Evolutionary conservation across 2,329 filamentous ascomycete genomes (phyloP).

Genomic region (Hymenoscyphus scutula): DNA sequence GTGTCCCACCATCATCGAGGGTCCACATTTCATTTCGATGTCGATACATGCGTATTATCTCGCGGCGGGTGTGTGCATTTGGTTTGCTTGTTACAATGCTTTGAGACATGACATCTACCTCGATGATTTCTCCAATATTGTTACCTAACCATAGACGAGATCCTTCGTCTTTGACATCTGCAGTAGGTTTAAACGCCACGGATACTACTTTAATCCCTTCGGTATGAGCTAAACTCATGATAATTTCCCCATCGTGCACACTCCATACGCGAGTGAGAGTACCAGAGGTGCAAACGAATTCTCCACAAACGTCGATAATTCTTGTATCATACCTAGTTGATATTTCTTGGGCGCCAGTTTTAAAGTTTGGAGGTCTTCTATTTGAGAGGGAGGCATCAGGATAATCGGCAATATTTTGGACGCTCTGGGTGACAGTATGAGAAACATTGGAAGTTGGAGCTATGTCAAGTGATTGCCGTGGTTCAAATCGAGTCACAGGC

Average conservation of each 20-base stretch:
- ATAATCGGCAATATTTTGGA: slow-evolving; percentile 51
- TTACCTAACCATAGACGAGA: slow-evolving; percentile 85
- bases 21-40: slow-evolving; percentile 92
- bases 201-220: slow-evolving; percentile 82
- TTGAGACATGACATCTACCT: slow-evolving; percentile 78
- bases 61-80: slow-evolving; percentile 72
- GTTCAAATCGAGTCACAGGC: slow-evolving; percentile 16
- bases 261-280: slow-evolving; percentile 88
- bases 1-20: slow-evolving; percentile 80
- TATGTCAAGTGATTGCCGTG: slow-evolving; percentile 20
- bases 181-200: slow-evolving; percentile 80
- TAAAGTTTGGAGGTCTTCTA: slow-evolving; percentile 74
- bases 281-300: slow-evolving; percentile 82
- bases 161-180: slow-evolving; percentile 76
- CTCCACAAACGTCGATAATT: slow-evolving; percentile 82
- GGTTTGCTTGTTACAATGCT: slow-evolving; percentile 66
- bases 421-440: slow-evolving; percentile 20
- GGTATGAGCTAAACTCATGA: slow-evolving; percentile 78
- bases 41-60: slow-evolving; percentile 81
- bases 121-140: slow-evolving; percentile 81
- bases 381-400: slow-evolving; percentile 85
- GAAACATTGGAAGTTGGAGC: slow-evolving; percentile 12
- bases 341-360: slow-evolving; percentile 72
- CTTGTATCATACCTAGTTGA: slow-evolving; percentile 83
- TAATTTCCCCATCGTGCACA: slow-evolving; percentile 72